Evolutionary conservation across 495 filamentous ascomycete species (phyloP), one percentile per base, ranked within the genome.

Genomic region (Lepraria neglecta): DNA sequence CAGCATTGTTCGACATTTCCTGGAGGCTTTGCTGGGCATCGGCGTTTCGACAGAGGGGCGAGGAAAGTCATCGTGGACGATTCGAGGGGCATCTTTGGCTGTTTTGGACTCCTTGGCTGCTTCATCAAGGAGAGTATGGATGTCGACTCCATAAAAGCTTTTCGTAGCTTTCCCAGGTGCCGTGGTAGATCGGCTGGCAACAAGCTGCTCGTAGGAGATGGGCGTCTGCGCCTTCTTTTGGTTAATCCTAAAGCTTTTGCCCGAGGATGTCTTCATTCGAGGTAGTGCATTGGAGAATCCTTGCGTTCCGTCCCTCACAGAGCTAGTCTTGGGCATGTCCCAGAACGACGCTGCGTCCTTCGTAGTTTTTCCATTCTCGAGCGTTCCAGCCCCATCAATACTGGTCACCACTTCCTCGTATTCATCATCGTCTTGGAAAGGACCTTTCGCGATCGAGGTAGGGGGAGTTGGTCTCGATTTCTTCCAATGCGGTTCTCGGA

Each of bases 111-210:
- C 50, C 19, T 70, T 68, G n/a, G 84, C 79, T 6, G 76, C 80
- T 5, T 87, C 78, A 57, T 92, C 87, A 46, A 97, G 75, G 27
- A 97, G 73, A 48, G 80, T 73, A 66, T 95, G 90, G 19, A 98
- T 92, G 30, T 96, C 85, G 60, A 98, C 86, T 9, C 94, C 94
- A 71, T 92, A 98, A 69, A 89, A 97, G 69, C 82, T 88, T 71
- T 84, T 87, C 65, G 82, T 84, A n/a, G 90, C 89, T 63, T 83
- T 77, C 40, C 89, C 86, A 62, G 87, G 77, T 62, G 80, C 84
- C 6, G 81, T 82, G 42, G 75, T 81, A 4, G 87, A 92, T 19
- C 88, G 82, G 30, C 81, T 77, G 28, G 88, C 88, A 30, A 89
- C 79, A 56, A 91, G 78, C 44, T 76, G 77, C 67, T 90, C 81